phyloP scores from a whole-genome alignment of 192 early-diverging fungal species.

The Umbelopsis vinacea region DNA sequence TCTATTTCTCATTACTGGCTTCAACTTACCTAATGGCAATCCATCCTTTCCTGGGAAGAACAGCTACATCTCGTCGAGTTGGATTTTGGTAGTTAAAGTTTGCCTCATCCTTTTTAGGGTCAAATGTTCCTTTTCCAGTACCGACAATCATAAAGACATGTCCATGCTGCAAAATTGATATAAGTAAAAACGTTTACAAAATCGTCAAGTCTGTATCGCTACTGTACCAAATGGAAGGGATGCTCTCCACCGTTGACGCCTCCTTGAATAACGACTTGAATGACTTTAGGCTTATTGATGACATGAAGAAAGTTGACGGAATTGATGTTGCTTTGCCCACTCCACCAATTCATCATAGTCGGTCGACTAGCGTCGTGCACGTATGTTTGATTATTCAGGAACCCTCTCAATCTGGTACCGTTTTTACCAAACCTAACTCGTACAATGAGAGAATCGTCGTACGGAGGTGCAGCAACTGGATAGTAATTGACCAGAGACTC shows the following conservation, averaged over 20 bases:
- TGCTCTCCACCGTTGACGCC: slow-evolving; percentile 16
- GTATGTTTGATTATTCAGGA: slow-evolving; percentile 24
- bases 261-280: slow-evolving; percentile 5
- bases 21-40: slow-evolving; percentile 40
- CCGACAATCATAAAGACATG: slow-evolving; percentile 45
- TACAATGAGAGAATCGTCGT: background rate
- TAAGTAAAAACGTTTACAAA: background rate
- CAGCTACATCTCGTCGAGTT: slow-evolving; percentile 74
- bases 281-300: background rate
- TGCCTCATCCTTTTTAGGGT: background rate
- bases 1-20: too few relatives aligned
- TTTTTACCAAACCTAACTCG: slow-evolving; percentile 2
- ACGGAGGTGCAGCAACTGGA: background rate
- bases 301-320: background rate
- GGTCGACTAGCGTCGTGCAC: background rate
- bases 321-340: background rate
- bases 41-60: slow-evolving; percentile 53
- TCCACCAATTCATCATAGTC: slow-evolving; percentile 27
- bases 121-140: slow-evolving; percentile 29
- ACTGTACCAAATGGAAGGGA: slow-evolving; percentile 26
- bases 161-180: slow-evolving; percentile 34
- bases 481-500: slow-evolving; percentile 11
- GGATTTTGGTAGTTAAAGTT: slow-evolving; percentile 53
- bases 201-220: background rate
- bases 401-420: slow-evolving; percentile 4